Conservation (phyloP, 192 early-diverging fungal genomes). For the Podila horticola region DNA sequence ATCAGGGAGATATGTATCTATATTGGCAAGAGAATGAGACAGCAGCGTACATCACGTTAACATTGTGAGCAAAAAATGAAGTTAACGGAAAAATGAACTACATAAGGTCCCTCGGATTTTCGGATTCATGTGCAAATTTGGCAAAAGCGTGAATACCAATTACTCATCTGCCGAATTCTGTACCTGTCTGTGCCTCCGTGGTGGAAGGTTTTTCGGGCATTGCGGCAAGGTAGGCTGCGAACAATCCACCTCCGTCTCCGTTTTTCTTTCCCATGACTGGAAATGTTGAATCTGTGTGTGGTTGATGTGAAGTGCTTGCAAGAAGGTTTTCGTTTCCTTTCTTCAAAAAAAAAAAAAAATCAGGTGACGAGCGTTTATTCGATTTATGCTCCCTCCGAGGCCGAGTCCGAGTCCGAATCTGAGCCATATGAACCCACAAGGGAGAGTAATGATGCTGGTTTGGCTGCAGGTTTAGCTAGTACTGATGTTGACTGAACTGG, state of each 20-base stretch:
- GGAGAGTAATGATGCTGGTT: slow-evolving; percentile 29
- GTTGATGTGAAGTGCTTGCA: not conserved
- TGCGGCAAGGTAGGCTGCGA: not conserved
- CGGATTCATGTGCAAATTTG: not conserved
- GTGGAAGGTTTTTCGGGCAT: not conserved
- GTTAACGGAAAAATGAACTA: not conserved
- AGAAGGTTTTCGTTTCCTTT: not conserved
- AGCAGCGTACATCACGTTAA: not conserved
- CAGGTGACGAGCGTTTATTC: not conserved
- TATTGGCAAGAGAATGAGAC: not conserved
- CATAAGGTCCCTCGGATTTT: not conserved
- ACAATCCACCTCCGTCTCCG: not conserved
- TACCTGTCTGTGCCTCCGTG: not conserved
- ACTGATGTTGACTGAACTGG: no score
- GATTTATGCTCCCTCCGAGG: not conserved
- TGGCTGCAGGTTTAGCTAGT: slow-evolving; percentile 2
- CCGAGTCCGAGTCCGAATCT: slow-evolving; percentile 38
- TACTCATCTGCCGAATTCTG: not conserved
- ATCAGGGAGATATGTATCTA: not conserved
- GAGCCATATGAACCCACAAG: slow-evolving; percentile 44
- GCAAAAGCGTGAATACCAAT: no score
- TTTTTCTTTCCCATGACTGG: not conserved
- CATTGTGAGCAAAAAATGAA: not conserved
- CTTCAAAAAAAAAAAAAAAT: not conserved
- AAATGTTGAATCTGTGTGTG: not conserved